Conservation (phyloP, 2,329 filamentous ascomycete species). For the Fusarium sarcochroum region DNA sequence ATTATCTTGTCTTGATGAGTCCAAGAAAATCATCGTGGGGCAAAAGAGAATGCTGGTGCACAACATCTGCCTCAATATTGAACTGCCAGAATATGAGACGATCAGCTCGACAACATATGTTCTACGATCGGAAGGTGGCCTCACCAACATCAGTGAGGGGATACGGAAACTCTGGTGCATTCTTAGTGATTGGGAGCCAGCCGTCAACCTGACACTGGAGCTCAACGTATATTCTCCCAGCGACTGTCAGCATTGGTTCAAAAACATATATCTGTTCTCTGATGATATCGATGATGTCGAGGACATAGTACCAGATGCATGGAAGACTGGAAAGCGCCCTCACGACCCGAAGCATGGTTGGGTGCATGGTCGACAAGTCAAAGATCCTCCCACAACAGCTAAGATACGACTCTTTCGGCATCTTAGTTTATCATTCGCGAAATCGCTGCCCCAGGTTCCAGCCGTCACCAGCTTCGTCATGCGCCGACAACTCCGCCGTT, state of each 20-base stretch:
- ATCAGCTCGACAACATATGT: no score
- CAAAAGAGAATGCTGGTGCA: conserved; percentile 38
- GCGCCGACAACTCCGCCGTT: conserved; percentile 12
- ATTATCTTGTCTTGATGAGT: conserved; percentile 44
- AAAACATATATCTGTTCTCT: conserved; percentile 16
- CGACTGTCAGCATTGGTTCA: conserved; percentile 6
- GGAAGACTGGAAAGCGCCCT: neutral
- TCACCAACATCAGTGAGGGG: neutral
- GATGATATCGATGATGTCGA: conserved; percentile 2
- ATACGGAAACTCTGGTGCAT: neutral
- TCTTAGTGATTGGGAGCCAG: neutral
- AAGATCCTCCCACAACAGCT: neutral
- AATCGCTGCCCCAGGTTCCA: neutral
- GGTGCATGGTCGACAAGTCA: neutral
- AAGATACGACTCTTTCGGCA: neutral
- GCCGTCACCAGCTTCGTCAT: conserved; percentile 12
- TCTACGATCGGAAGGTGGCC: no score
- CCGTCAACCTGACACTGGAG: neutral
- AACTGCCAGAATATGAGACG: neutral
- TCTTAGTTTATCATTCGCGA: fast-evolving
- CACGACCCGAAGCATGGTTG: conserved; percentile 2
- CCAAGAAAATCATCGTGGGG: conserved; percentile 35
- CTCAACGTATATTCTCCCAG: neutral
- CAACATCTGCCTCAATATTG: conserved; percentile 14
- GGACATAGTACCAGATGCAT: neutral